Conservation (phyloP, 257 asterid genomes). For the Solanum etuberosum region DNA sequence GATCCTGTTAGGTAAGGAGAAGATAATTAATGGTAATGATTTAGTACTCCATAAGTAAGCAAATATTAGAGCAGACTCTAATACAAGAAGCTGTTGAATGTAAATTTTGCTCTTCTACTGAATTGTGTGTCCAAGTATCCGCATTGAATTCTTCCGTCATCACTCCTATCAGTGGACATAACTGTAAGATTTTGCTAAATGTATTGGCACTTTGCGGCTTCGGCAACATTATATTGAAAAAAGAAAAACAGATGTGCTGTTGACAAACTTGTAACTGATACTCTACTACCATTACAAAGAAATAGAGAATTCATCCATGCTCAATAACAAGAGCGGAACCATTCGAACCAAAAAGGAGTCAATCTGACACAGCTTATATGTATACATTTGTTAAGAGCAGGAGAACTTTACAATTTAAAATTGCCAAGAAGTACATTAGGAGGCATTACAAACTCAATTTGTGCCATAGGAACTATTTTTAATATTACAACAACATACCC, state of each 20-base stretch:
- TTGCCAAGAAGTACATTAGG: neutral
- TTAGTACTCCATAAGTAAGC: neutral
- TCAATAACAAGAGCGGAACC: neutral
- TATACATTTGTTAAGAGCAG: neutral
- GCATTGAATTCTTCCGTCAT: neutral
- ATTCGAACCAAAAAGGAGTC: neutral
- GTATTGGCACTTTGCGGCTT: neutral
- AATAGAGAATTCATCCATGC: neutral
- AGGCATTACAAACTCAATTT: neutral
- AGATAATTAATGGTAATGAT: neutral
- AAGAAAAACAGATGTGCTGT: neutral
- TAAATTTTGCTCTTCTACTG: neutral
- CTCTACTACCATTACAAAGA: neutral
- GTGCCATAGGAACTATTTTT: neutral
- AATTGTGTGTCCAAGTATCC: neutral
- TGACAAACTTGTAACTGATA: neutral
- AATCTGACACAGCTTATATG: neutral
- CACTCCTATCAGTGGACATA: neutral
- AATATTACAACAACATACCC: neutral
- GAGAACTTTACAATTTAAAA: neutral
- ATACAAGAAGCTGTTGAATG: neutral
- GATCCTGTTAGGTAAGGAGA: constrained; percentile 24
- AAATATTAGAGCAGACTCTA: neutral
- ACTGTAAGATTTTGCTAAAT: neutral
- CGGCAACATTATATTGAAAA: neutral